These are phyloP conservation scores for Saitozyma sp. DNA, from an alignment of 768 basidiomycete species.

Conservation along the genomic window DNA sequence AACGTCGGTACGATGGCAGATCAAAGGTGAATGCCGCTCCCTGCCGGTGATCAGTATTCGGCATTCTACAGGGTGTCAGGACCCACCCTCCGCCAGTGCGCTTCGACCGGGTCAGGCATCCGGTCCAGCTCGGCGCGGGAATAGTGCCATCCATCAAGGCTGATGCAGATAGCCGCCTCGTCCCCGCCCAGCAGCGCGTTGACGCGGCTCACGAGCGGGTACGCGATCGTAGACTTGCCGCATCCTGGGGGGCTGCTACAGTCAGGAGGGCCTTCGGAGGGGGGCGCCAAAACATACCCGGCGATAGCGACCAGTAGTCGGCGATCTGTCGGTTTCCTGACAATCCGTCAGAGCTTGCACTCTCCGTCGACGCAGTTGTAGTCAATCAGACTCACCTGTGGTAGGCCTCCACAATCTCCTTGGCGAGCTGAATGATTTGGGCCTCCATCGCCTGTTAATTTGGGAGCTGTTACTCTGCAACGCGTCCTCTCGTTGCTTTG, in stretches of 20 bases:
- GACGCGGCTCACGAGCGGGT: constrained; percentile 54
- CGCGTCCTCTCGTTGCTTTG: too few species aligned
- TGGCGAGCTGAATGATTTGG: too few species aligned
- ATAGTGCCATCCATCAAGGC: constrained; percentile 91
- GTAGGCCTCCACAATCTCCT: too few species aligned
- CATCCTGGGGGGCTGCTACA: constrained; percentile 64
- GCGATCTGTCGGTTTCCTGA: constrained; percentile 9
- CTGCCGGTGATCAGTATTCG: neutral
- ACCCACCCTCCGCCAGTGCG: constrained; percentile 66
- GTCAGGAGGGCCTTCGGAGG: neutral
- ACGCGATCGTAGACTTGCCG: constrained; percentile 78
- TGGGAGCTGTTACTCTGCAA: too few species aligned
- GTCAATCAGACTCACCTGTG: too few species aligned
- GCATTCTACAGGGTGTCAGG: too few species aligned
- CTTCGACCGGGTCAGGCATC: constrained; percentile 65
- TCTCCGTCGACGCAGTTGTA: too few species aligned
- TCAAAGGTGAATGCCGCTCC: constrained; percentile 94
- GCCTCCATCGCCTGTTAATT: too few species aligned
- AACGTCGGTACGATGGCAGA: constrained; percentile 65
- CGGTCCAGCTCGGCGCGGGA: constrained; percentile 72
- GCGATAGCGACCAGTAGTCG: constrained; percentile 21
- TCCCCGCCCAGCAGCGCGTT: neutral
- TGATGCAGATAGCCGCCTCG: constrained; percentile 64
- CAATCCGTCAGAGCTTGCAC: neutral
- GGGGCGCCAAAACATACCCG: constrained; percentile 9